phyloP scores from a whole-genome alignment of 2,329 filamentous ascomycete species.

The Trichoderma hamatum region DNA sequence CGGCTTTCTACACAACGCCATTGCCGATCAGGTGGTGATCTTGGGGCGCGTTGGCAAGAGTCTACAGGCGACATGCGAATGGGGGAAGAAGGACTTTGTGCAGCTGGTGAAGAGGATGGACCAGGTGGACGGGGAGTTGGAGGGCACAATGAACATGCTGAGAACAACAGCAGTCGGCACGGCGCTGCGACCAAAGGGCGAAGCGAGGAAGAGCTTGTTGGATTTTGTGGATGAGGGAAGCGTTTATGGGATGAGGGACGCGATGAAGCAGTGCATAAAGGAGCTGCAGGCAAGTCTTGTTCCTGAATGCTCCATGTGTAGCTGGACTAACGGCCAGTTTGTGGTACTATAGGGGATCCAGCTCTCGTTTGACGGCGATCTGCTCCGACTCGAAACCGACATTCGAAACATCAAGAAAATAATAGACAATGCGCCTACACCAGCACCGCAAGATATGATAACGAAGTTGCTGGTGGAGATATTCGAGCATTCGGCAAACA shows the following conservation, averaged over 20 bases:
- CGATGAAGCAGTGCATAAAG: conserved; percentile 71
- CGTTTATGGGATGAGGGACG: conserved; percentile 66
- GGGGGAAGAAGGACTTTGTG: conserved; percentile 62
- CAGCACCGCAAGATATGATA: conserved; percentile 45
- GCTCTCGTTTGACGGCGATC: conserved; percentile 74
- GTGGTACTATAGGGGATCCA: conserved; percentile 56
- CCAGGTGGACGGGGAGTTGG: conserved; percentile 64
- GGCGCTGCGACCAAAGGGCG: conserved; percentile 61
- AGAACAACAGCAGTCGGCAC: conserved; percentile 66
- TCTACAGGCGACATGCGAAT: conserved; percentile 59
- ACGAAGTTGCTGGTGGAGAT: conserved; percentile 62
- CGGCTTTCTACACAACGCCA: conserved; percentile 65
- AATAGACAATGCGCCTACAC: conserved; percentile 48
- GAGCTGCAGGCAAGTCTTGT: conserved; percentile 62
- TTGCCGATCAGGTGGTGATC: conserved; percentile 59
- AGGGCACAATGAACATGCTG: conserved; percentile 67
- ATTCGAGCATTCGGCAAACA: conserved; percentile 75
- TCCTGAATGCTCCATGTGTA: not conserved
- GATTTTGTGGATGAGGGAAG: conserved; percentile 77
- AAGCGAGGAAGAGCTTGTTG: conserved; percentile 64
- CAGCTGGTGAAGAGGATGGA: conserved; percentile 67
- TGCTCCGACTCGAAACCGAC: conserved; percentile 75
- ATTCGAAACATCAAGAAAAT: conserved; percentile 66
- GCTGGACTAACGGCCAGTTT: not conserved
- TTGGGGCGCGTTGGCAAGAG: conserved; percentile 55